Percentiles rank a stretch among this genome's conserved stretches.
phyloP scores from a whole-genome alignment of 106 monocot genomes.

The Cymbidium sinense region DNA sequence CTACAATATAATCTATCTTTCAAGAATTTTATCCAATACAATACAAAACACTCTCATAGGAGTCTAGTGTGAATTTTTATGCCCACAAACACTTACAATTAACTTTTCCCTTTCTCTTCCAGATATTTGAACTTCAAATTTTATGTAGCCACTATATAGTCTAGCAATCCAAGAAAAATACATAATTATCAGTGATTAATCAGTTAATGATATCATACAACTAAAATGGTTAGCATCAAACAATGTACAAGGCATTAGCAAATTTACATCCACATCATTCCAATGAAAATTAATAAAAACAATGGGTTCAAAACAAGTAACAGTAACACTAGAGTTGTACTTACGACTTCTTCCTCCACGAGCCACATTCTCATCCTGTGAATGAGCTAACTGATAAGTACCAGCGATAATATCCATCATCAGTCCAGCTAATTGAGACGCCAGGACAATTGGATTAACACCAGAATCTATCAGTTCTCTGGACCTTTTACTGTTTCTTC shows the following conservation, averaged over 20 bases:
- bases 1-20: no score
- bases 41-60: no score
- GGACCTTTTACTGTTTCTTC: conserved; percentile 65
- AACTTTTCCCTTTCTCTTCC: no score
- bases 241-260: neutral
- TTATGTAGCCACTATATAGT: no score
- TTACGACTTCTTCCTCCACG: conserved; percentile 40
- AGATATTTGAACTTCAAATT: no score
- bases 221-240: neutral
- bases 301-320: neutral
- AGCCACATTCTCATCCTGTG: conserved; percentile 17
- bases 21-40: no score
- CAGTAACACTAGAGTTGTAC: neutral
- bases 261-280: neutral
- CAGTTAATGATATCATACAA: neutral
- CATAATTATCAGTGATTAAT: neutral
- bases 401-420: conserved; percentile 76
- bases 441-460: conserved; percentile 50
- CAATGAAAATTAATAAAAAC: neutral
- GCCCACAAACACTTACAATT: no score
- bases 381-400: conserved; percentile 25
- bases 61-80: no score
- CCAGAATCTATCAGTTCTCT: conserved; percentile 73
- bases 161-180: no score
- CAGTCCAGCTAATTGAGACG: conserved; percentile 62